Base-by-base conservation (phyloP, 768 basidiomycete species). In the Daedaleopsis sinensis region DNA sequence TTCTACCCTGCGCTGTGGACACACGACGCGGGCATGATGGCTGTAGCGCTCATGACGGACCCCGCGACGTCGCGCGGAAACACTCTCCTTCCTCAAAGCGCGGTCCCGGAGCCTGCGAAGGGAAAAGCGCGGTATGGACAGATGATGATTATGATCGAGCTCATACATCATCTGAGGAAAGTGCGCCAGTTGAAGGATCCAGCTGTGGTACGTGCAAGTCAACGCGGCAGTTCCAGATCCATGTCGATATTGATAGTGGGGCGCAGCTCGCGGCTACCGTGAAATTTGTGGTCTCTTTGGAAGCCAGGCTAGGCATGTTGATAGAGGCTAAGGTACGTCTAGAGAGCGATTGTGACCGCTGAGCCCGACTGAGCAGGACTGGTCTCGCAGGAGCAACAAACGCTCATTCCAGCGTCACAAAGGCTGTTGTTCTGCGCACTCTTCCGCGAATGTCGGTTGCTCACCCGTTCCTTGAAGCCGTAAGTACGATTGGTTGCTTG, bases 1-100 rank as follows among this genome's bases (percentile, higher is more conserved):
- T 82, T 84, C 67, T 74, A 90, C 16, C 78, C 82, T 2, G 84
- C 85, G 61, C 84, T 87, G 65, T 91, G 88, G 89, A 78, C 79
- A 8, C 79, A 82, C 23, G 85, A 91, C 70, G 77, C 85, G 7
- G 90, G 91, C 66, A 92, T 93, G 90, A 76, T 91, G 66, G 78
- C 86, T 4, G 80, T 91, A 2, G 90, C 87, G 11, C 68, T 91
- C 44, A 82, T 88, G 79, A 84, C 81, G 58, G 83, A 84, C 62
- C 71, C 77, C 10, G 62, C 21, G 1, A 21, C 19, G 23, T 49
- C 47, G 7, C 47, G 47, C 23, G 47, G 21, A 16, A 24, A 16
- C n/a, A 32, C 54, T 10, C 23, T 15, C 11, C 27, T 32, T 32
- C 42, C 23, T 27, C n/a, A 12, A 11, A 46, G 39, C 12, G 27